These are phyloP conservation scores for Claviceps purpurea DNA, from an alignment of 2,329 filamentous ascomycete species.

Conservation along the genomic window DNA sequence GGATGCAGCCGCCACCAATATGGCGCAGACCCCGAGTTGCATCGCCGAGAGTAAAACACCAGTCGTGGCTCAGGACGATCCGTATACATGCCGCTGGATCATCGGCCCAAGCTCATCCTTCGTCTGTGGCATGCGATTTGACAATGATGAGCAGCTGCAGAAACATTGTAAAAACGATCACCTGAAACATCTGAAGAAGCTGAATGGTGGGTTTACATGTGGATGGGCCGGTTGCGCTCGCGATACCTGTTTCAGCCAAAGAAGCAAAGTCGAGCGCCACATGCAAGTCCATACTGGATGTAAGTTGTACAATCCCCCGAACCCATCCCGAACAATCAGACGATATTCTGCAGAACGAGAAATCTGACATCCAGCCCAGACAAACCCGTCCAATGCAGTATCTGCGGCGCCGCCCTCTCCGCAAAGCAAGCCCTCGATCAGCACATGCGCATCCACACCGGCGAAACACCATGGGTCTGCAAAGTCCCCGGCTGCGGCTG, in stretches of 20 bases:
- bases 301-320: conserved; percentile 22
- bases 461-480: conserved; percentile 50
- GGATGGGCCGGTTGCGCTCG: conserved; percentile 44
- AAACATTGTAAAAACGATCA: conserved; percentile 40
- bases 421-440: conserved; percentile 55
- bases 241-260: conserved; percentile 39
- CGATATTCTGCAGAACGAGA: neutral
- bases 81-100: conserved; percentile 22
- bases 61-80: conserved; percentile 11
- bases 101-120: conserved; percentile 7
- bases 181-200: conserved; percentile 30
- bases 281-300: conserved; percentile 52
- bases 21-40: neutral
- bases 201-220: conserved; percentile 35
- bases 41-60: conserved; percentile 6
- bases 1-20: neutral
- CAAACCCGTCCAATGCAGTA: conserved; percentile 43
- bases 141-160: conserved; percentile 36
- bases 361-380: conserved; percentile 22
- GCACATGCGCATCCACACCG: conserved; percentile 53
- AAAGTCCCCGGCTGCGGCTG: conserved; percentile 35
- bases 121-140: conserved; percentile 24
- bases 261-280: conserved; percentile 51
- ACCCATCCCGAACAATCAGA: too few species aligned
- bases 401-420: conserved; percentile 46